Evolutionary conservation across 2,329 filamentous ascomycete genomes (phyloP), one percentile per base, ranked within the genome.

Genomic region (Albophoma yamanashiensis): DNA sequence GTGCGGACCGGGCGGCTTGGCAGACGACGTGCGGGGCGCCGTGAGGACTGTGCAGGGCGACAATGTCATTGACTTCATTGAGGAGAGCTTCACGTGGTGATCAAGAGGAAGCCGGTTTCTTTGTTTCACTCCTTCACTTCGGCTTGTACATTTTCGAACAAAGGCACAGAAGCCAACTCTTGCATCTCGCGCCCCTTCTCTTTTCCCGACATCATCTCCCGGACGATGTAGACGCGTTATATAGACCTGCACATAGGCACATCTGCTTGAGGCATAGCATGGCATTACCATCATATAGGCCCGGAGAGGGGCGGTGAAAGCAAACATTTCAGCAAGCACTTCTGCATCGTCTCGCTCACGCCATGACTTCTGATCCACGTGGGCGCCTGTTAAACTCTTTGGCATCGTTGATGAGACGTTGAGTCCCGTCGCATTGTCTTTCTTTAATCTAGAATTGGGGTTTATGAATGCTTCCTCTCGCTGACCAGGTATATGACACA

Each of bases 71-170:
- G 88, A 92, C 70, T 91, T 91, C 68, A 78, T 89, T 14, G 89
- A 92, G 73, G 89, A 93, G 75, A 86, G 83, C 63, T 93, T 93
- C 67, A 87, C 84, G 1, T 86, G 82, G 82, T 85, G 71, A 73
- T 45, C 31, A 52, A 12, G 47, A 15, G 39, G 15, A n/a, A 22
- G 25, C 42, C 45, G 36, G 7, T 40, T 59, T 59, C 27, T 55
- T 63, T 47, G 57, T 17, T 20, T 20, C 39, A 58, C 45, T 62
- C 47, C 42, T 61, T 57, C 55, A 55, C 55, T 61, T 61, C 55
- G 36, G 45, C 57, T 58, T 60, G 60, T 62, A 57, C 39, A 17
- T 52, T 52, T 61, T 57, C 27, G 57, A 59, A 57, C 47, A 56
- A 57, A 25, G 27, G 22, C 55, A 42, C 53, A 43, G 47, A 39